Evolutionary conservation across 345 rosid species (phyloP).

Genomic region (Euphorbia lathyris): DNA sequence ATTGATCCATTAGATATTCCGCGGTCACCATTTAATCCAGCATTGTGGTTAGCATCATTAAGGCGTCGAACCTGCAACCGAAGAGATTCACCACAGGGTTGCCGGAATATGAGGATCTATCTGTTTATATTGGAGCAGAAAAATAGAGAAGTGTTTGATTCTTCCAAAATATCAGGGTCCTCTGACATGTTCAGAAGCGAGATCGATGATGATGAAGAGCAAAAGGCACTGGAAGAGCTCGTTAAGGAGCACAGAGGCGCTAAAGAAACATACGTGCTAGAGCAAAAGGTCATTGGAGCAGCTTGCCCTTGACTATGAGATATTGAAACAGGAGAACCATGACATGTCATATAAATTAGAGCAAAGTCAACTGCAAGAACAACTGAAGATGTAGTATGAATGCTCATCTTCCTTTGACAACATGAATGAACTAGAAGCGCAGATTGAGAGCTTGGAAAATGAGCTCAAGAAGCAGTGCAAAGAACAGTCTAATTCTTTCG

Average conservation of each 20-base stretch:
- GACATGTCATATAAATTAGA: conserved; percentile 63
- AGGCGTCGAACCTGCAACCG: conserved; percentile 45
- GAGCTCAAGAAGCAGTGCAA: conserved; percentile 26
- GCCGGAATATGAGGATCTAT: not conserved
- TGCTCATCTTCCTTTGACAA: conserved; percentile 45
- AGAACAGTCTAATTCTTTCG: conserved; percentile 26
- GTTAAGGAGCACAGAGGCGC: conserved; percentile 61
- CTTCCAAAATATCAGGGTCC: conserved; percentile 27
- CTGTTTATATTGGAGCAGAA: conserved; percentile 71
- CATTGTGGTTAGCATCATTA: conserved; percentile 35
- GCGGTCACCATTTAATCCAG: conserved; percentile 41
- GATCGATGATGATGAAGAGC: conserved; percentile 71
- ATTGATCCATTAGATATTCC: conserved; percentile 62
- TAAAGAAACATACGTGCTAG: conserved; percentile 50
- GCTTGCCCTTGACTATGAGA: conserved; percentile 94
- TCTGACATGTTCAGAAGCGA: conserved; percentile 33
- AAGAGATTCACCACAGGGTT: conserved; percentile 5
- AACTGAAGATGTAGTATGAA: conserved; percentile 65
- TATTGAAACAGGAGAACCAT: conserved; percentile 86
- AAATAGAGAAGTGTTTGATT: conserved; percentile 34
- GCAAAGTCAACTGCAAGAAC: conserved; percentile 81
- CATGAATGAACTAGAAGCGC: conserved; percentile 24
- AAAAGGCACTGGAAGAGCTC: conserved; percentile 77
- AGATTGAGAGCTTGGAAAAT: conserved; percentile 24
- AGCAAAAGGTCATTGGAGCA: conserved; percentile 84